Percentiles rank a stretch among this genome's conserved stretches.
Conservation (phyloP, 2,329 filamentous ascomycete genomes). For the Fusarium falciforme region DNA sequence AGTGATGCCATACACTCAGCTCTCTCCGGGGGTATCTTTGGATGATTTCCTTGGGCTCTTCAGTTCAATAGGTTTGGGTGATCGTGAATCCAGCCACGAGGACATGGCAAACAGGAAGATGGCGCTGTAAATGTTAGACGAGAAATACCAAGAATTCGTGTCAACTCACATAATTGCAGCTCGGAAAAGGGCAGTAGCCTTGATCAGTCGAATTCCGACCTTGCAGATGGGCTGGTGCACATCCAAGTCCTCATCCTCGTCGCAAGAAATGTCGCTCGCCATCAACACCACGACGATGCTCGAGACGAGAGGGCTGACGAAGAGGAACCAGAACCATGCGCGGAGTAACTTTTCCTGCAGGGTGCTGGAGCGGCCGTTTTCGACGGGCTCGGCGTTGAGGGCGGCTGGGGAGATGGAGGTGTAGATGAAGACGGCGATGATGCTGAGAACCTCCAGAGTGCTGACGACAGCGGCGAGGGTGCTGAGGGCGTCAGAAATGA, state of each 20-base stretch:
- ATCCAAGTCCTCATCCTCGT: conserved; percentile 16
- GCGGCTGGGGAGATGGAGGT: conserved; percentile 3
- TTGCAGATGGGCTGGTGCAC: conserved; percentile 31
- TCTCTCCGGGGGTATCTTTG: neutral
- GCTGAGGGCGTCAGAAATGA: neutral
- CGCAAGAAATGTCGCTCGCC: conserved; percentile 33
- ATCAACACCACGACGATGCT: conserved; percentile 24
- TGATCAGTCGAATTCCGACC: conserved; percentile 29
- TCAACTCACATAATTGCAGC: conserved; percentile 28
- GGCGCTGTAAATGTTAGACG: conserved; percentile 14
- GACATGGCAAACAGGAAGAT: conserved; percentile 32
- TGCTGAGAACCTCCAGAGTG: conserved; percentile 33
- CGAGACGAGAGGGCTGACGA: conserved; percentile 22
- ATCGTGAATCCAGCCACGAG: conserved; percentile 23
- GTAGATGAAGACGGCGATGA: conserved; percentile 26
- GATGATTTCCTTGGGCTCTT: neutral
- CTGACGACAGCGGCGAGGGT: conserved; percentile 22
- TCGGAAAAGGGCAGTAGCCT: conserved; percentile 30
- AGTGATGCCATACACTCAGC: neutral
- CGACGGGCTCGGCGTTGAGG: neutral
- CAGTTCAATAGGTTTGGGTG: neutral
- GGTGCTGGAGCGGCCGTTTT: neutral
- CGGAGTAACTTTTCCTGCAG: conserved; percentile 23
- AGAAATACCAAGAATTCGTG: neutral
- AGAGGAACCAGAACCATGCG: conserved; percentile 31